Conservation (phyloP, 176 grass and related monocot species). For the Lolium multiflorum region DNA sequence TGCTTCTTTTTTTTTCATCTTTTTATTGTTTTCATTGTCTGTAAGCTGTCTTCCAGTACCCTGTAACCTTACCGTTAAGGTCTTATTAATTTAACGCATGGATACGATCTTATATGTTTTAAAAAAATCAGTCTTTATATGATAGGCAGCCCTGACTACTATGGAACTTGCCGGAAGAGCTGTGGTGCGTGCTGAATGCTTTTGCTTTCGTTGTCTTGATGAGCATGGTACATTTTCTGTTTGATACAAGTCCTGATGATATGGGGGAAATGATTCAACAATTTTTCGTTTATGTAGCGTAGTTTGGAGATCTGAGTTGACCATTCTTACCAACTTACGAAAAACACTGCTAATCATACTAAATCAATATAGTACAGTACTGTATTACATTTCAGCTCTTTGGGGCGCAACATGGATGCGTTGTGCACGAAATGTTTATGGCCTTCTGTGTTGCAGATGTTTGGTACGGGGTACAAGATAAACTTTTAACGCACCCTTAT, state of each 20-base stretch:
- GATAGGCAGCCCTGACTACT: slow-evolving; percentile 81
- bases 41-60: too few species aligned
- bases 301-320: slow-evolving; percentile 36
- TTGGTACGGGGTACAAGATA: too few species aligned
- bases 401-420: too few species aligned
- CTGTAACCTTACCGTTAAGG: too few species aligned
- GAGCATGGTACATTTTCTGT: background rate
- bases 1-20: too few species aligned
- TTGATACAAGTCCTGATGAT: slow-evolving; percentile 34
- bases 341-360: background rate
- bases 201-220: background rate
- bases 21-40: too few species aligned
- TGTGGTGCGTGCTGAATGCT: slow-evolving; percentile 62
- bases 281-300: background rate
- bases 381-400: too few species aligned
- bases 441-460: too few species aligned
- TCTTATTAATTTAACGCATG: too few species aligned
- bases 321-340: background rate
- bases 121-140: slow-evolving; percentile 53
- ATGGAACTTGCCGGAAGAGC: slow-evolving; percentile 84
- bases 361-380: too few species aligned
- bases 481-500: background rate
- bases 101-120: too few species aligned
- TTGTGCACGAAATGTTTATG: background rate
- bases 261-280: slow-evolving; percentile 25